Evolutionary conservation across 1,139 yeast genomes (phyloP).

Genomic region (Zygotorulaspora mrakii): DNA sequence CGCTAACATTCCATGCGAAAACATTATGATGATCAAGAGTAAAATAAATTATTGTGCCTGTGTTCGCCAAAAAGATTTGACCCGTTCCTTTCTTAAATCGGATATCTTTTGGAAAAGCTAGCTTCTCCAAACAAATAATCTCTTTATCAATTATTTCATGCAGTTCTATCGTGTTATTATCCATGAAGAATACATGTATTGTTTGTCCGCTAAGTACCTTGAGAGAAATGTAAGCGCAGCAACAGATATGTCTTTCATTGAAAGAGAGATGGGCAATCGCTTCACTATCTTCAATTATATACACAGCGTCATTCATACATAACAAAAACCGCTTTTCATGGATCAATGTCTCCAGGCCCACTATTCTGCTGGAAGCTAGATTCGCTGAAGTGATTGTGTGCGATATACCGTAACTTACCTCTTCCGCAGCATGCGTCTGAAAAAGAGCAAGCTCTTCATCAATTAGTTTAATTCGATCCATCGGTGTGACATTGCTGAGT

Average conservation of each 20-base stretch:
- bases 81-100: background rate
- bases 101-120: background rate
- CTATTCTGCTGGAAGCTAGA: background rate
- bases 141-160: background rate
- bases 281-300: constrained; percentile 3
- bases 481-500: too few species aligned
- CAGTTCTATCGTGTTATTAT: constrained; percentile 3
- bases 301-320: constrained; percentile 9
- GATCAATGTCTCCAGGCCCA: constrained; percentile 6
- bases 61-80: background rate
- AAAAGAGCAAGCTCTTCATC: too few species aligned
- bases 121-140: background rate
- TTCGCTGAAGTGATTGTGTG: background rate
- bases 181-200: constrained; percentile 7
- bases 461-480: too few species aligned
- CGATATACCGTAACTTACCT: background rate
- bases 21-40: constrained; percentile 1
- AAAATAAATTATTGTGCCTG: background rate
- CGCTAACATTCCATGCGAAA: background rate
- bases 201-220: constrained; percentile 3
- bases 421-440: too few species aligned
- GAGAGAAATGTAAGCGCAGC: constrained; percentile 5
- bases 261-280: background rate
- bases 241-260: background rate
- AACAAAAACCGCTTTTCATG: constrained; percentile 3